phyloP scores from a whole-genome alignment of 169 alveolate genomes.

The Plasmodium fragile region DNA sequence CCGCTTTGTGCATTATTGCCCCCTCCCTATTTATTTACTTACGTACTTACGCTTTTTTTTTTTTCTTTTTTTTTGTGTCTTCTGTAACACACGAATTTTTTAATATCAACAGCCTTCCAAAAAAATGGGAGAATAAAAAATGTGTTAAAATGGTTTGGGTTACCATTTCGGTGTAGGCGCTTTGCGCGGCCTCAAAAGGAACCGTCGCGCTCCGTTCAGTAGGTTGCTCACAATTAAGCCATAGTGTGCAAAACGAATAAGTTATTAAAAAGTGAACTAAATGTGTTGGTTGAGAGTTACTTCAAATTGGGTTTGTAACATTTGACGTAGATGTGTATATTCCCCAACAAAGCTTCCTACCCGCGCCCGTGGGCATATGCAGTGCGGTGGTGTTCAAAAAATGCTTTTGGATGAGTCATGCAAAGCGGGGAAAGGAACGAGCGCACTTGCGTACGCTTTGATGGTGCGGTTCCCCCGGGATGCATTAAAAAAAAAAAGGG shows the following conservation, averaged over 20 bases:
- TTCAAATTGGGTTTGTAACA: not conserved
- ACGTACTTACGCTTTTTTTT: conserved; percentile 1
- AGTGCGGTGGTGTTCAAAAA: not conserved
- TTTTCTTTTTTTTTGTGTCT: conserved; percentile 40
- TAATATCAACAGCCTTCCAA: conserved; percentile 11
- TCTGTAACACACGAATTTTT: conserved; percentile 28
- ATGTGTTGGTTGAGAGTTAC: not conserved
- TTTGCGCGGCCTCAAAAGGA: not conserved
- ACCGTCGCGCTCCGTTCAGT: not conserved
- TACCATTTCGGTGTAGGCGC: not conserved
- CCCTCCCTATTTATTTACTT: conserved; percentile 3
- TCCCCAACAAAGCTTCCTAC: not conserved
- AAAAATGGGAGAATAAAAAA: conserved; percentile 22
- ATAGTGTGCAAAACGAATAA: not conserved
- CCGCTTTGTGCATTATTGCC: not conserved
- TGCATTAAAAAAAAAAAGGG: not conserved
- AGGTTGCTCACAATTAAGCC: not conserved
- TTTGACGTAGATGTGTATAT: not conserved
- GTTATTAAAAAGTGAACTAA: not conserved
- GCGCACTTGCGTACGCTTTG: not conserved
- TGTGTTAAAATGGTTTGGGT: conserved; percentile 9
- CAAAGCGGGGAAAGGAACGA: not conserved
- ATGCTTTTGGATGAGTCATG: not conserved
- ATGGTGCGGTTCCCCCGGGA: not conserved
- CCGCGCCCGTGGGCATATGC: not conserved